These are phyloP conservation scores for Nigrograna mackinnonii DNA, from an alignment of 2,329 filamentous ascomycete genomes.

Conservation along the genomic window DNA sequence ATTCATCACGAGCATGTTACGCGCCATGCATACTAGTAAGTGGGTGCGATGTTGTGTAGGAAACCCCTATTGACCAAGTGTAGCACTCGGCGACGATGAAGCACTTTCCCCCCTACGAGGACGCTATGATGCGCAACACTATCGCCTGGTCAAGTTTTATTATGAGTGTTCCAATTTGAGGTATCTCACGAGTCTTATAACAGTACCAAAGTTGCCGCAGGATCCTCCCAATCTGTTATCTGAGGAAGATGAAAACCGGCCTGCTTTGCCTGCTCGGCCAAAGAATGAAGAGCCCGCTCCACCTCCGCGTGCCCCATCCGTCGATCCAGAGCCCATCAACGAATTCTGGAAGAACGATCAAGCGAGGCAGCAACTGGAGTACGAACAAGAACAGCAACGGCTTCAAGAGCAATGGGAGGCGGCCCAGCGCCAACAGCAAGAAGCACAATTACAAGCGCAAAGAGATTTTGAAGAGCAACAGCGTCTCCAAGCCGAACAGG, in stretches of 20 bases:
- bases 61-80: conserved; percentile 8
- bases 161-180: conserved; percentile 98
- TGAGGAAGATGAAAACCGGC: conserved; percentile 77
- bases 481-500: conserved; percentile 82
- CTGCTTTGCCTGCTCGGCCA: conserved; percentile 79
- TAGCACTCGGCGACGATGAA: conserved; percentile 89
- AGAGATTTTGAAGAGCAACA: conserved; percentile 97
- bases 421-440: conserved; percentile 78
- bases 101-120: conserved; percentile 85
- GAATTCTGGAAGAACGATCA: conserved; percentile 98
- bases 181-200: conserved; percentile 94
- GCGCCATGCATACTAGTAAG: conserved; percentile 94
- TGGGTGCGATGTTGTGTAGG: conserved; percentile 11
- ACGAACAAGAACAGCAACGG: conserved; percentile 89
- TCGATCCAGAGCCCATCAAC: conserved; percentile 91
- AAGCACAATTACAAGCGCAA: conserved; percentile 83
- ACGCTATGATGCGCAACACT: conserved; percentile 93
- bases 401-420: conserved; percentile 86
- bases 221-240: conserved; percentile 87
- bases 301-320: conserved; percentile 66
- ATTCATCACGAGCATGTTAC: conserved; percentile 98
- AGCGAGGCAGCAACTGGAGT: conserved; percentile 88
- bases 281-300: conserved; percentile 71
- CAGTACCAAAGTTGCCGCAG: conserved; percentile 91
- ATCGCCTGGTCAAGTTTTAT: conserved; percentile 96